Evolutionary conservation across 2,329 filamentous ascomycete genomes (phyloP).

Genomic region (Hypoxylon sp.): DNA sequence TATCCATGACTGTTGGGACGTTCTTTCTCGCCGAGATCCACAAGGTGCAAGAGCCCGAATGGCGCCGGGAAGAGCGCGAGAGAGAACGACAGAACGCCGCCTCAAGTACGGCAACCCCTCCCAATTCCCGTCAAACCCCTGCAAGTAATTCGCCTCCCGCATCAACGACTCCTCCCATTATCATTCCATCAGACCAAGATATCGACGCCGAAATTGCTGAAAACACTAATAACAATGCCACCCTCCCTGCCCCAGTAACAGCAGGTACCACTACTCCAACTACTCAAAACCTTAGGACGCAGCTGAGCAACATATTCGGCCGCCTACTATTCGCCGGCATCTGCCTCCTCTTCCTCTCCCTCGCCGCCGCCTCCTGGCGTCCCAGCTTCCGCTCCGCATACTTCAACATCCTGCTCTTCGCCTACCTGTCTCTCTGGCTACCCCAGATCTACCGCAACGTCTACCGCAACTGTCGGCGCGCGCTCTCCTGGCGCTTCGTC

Average conservation of each 20-base stretch:
- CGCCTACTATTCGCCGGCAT: constrained; percentile 71
- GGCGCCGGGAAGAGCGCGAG: constrained; percentile 61
- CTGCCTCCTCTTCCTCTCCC: constrained; percentile 69
- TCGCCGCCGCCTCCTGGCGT: constrained; percentile 74
- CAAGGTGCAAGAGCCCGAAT: constrained; percentile 72
- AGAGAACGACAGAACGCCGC: constrained; percentile 52
- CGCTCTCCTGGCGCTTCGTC: constrained; percentile 92
- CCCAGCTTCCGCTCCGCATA: constrained; percentile 68
- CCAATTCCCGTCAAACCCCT: constrained; percentile 46
- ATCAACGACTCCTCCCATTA: constrained; percentile 63
- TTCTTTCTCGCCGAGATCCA: constrained; percentile 73
- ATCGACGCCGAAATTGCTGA: constrained; percentile 72
- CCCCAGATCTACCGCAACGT: constrained; percentile 94
- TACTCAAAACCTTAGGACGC: constrained; percentile 51
- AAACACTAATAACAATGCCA: constrained; percentile 48
- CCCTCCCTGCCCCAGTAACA: constrained; percentile 51
- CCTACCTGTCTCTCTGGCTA: constrained; percentile 91
- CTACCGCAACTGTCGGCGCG: constrained; percentile 90
- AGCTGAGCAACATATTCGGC: constrained; percentile 70
- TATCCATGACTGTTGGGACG: constrained; percentile 71
- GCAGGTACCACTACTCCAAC: constrained; percentile 51
- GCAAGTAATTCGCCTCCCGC: constrained; percentile 46
- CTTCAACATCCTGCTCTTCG: constrained; percentile 75
- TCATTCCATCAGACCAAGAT: constrained; percentile 75
- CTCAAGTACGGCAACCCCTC: constrained; percentile 44